A percentile compares a stretch with the other conserved stretches of the same genome.
These are phyloP conservation scores for Colletotrichum falcatum DNA, from an alignment of 2,329 filamentous ascomycete species.

Conservation along the genomic window DNA sequence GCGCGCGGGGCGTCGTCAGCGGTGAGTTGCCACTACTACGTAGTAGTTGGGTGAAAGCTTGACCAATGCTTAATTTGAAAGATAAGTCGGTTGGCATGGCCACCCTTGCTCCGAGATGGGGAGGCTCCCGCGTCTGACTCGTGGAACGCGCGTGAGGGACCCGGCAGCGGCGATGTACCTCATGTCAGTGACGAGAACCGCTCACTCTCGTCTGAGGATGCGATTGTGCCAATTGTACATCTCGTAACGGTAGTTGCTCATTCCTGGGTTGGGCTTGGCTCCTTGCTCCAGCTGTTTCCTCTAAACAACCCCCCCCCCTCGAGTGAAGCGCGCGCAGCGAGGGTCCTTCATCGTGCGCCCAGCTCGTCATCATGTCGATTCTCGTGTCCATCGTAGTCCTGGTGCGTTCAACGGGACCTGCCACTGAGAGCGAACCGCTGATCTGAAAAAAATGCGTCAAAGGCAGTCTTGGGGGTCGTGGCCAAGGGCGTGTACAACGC, in stretches of 20 bases:
- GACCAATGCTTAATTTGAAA: slow-evolving; percentile 10
- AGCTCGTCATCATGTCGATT: slow-evolving; percentile 19
- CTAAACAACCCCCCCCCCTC: background rate
- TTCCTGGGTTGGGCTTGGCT: background rate
- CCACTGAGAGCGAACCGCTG: background rate
- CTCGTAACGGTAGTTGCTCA: background rate
- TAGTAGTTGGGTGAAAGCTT: slow-evolving; percentile 14
- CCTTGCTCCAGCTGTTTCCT: background rate
- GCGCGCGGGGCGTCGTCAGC: background rate
- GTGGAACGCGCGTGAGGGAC: background rate
- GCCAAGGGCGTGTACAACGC: slow-evolving; percentile 45
- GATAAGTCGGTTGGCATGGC: slow-evolving; percentile 16
- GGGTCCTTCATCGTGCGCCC: background rate
- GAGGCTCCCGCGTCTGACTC: slow-evolving; percentile 23
- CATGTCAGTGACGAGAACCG: slow-evolving; percentile 8
- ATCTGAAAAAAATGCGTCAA: background rate
- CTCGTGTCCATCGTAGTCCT: slow-evolving; percentile 4
- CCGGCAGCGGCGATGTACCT: slow-evolving; percentile 29
- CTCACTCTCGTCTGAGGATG: slow-evolving; percentile 1
- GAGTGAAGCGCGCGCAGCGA: background rate
- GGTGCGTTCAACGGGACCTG: slow-evolving; percentile 10
- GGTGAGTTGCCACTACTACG: too few species aligned
- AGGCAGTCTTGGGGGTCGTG: slow-evolving; percentile 25
- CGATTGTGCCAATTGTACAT: background rate
- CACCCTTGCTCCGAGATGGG: slow-evolving; percentile 10